Conservation (phyloP, 164 flowering plant genomes). For the Tinospora cordifolia region DNA sequence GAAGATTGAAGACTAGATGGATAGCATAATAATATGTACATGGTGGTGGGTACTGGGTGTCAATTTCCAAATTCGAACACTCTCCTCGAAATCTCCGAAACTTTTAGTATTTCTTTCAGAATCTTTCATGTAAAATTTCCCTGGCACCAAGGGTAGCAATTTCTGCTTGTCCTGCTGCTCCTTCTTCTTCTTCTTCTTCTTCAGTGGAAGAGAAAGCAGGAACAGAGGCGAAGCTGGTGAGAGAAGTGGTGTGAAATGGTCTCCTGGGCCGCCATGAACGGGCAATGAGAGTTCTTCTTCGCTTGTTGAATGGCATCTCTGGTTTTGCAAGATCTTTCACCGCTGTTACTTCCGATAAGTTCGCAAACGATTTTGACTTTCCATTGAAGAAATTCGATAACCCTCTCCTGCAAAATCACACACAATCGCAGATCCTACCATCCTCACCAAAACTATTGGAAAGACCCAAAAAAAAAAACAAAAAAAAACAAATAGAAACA, state of each 20-base stretch:
- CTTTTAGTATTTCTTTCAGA: too few species aligned
- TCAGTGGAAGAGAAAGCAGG: slow-evolving; percentile 20
- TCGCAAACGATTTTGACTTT: slow-evolving; percentile 57
- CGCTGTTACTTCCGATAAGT: slow-evolving; percentile 29
- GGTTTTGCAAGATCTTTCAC: slow-evolving; percentile 39
- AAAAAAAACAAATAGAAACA: background rate
- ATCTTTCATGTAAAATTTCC: too few species aligned
- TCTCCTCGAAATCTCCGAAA: too few species aligned
- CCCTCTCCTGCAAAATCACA: slow-evolving; percentile 40
- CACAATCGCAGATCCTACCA: background rate
- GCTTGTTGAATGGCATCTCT: slow-evolving; percentile 61
- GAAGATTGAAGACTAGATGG: too few species aligned
- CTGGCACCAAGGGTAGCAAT: too few species aligned
- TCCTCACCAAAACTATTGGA: background rate
- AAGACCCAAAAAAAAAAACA: background rate
- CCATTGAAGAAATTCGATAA: slow-evolving; percentile 50
- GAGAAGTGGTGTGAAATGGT: slow-evolving; percentile 26
- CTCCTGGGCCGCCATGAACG: slow-evolving; percentile 25
- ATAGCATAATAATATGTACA: too few species aligned
- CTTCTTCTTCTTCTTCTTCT: slow-evolving; percentile 15
- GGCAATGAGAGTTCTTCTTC: slow-evolving; percentile 41
- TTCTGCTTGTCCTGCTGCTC: slow-evolving; percentile 7
- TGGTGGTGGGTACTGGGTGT: too few species aligned
- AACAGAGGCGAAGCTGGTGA: slow-evolving; percentile 8
- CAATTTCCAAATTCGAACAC: too few species aligned